Evolutionary conservation across 164 flowering plant genomes (phyloP), one percentile per base, ranked within the genome.

Genomic region (Magnolia changhungtana): DNA sequence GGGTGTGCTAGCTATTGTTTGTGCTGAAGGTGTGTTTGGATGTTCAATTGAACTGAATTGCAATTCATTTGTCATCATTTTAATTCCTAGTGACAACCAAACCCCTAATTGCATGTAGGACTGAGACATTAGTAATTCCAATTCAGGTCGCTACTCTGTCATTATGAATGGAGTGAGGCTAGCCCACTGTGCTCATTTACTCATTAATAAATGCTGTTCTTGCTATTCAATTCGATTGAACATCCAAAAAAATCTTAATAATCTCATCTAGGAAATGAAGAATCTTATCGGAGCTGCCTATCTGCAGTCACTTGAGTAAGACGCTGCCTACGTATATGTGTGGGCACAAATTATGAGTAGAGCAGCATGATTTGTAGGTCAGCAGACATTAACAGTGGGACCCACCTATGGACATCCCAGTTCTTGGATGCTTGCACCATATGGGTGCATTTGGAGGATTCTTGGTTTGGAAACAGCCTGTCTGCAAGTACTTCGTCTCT

Each of bases 1-100:
- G 96, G 96, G 93, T 91, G 82, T 52, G 67, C 29, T 31, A 31
- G 19, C 68, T 9, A 24, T 29, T 24, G 49, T 67, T 67, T 29
- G 16, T 27, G 45, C 27, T 18, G 16, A 29, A 67, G 14, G 21
- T 65, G 27, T 7, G 24, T 20, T 24, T 21, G 23, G 71, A 31
- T 24, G 67, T 20, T 19, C 20, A 19, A 55, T 55, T 55, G 59
- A 55, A 55, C 59, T 55, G 59, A 55, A 9, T 55, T 55, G 59
- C 59, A 55, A 55, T 10, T 55, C 59, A 55, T 16, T 55, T 2
- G 16, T 8, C 59, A 8, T 16, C 37, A 4, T 31, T 31, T 31
- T 31, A 31, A 31, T 31, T 31, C 10, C 0, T 10, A 55, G 59
- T 9, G 16, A 55, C 10, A 55, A 55, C 16, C 2, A 16, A 55